Evolutionary conservation across 805 yeast species (phyloP).

Genomic region (Monosporozyma yasuniensis): DNA sequence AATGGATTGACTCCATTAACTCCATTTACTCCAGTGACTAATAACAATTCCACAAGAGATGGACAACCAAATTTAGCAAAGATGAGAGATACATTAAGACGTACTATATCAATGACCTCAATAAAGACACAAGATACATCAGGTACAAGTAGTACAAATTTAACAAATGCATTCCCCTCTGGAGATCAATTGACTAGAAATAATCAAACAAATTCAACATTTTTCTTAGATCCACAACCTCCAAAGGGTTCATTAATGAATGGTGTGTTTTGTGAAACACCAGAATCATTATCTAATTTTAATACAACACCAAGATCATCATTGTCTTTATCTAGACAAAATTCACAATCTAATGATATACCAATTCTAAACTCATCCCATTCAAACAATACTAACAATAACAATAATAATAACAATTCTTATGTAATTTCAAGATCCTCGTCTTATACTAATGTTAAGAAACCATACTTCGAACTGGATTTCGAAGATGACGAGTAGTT

Average conservation of each 20-base stretch:
- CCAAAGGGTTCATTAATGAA: slow-evolving; percentile 26
- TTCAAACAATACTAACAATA: neutral
- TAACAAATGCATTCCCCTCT: neutral
- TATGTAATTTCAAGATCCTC: neutral
- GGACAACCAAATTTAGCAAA: slow-evolving; percentile 2
- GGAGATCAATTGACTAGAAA: neutral
- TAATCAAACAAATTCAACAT: slow-evolving; percentile 20
- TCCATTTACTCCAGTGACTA: neutral
- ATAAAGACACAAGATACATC: neutral
- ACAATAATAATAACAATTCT: neutral
- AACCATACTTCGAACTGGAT: slow-evolving; percentile 5
- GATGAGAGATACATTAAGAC: slow-evolving; percentile 18
- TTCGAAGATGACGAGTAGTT: slow-evolving; percentile 1
- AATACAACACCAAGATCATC: slow-evolving; percentile 21
- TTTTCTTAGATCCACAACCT: slow-evolving; percentile 25
- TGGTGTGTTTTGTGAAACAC: slow-evolving; percentile 26
- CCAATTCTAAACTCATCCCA: neutral
- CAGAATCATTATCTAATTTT: slow-evolving; percentile 25
- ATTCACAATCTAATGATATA: neutral
- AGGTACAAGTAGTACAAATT: neutral
- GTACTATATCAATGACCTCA: slow-evolving; percentile 18
- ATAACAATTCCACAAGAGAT: neutral
- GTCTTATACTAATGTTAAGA: slow-evolving; percentile 2
- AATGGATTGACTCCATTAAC: neutral
- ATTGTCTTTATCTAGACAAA: slow-evolving; percentile 11